Base-by-base conservation (phyloP, 1,284 basidiomycete genomes). In the Apiotrichum laibachii region DNA sequence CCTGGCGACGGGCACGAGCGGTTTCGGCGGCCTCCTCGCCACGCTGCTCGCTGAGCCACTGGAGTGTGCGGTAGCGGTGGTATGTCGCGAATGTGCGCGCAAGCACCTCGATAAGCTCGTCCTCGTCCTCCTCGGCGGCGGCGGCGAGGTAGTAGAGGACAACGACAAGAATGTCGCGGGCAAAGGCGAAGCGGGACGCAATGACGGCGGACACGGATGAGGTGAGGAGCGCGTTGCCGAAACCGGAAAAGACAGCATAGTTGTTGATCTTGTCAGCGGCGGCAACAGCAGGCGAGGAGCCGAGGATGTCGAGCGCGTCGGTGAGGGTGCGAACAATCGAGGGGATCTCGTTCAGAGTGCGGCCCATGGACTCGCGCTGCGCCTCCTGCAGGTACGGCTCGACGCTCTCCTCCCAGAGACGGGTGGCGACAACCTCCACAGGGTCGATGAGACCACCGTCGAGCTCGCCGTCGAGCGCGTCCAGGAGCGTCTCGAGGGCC, bases 121-220 rank as follows among this genome's bases (percentile, higher is more conserved):
- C 74, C 11, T 59, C 55, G 10, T 68, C 57, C 19, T 72, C 67
- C 49, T 67, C 70, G 9, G 65, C 62, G 8, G 67, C 67, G 9
- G 65, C 67, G 9, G 65, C 53, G 5, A 75, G 67, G 31, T 75
- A 57, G 59, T 74, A 77, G 15, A 80, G 59, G 5, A 72, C 60
- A 11, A 78, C 65, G 1, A 79, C 63, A 5, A 79, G 66, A 21
- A 77, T 53, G 16, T 73, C 67, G n/a, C 72, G 62, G 5, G 75
- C 68, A 21, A 79, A 62, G 9, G 59, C 56, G 55, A 75, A 77
- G 8, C 80, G 70, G 9, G 68, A 64, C 7, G 65, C 59, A 40
- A 79, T 63, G 31, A 61, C 60, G 4, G 64, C 54, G 0, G 69
- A 50, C 34, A 78, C 54, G 1, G 66, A 60, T 12, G 76, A 70